Percentiles rank a stretch among this genome's conserved stretches.
phyloP scores from a whole-genome alignment of 371 early-diverging fungal species.

The Capniomyces stellatus region DNA sequence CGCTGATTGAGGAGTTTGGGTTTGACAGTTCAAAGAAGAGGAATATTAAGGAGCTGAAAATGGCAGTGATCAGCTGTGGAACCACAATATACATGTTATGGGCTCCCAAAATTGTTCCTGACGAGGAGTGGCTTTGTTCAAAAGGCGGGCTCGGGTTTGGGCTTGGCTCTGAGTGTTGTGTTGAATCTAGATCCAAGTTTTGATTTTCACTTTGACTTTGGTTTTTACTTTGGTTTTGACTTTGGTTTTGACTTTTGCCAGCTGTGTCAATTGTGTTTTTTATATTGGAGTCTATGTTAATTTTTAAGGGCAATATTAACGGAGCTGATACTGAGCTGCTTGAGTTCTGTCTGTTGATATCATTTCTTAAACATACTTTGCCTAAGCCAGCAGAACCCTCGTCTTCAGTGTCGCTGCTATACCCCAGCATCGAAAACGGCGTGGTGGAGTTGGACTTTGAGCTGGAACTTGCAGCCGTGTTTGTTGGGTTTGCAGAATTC shows the following conservation, averaged over 20 bases:
- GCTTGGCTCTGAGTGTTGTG: too few species aligned
- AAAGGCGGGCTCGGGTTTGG: too few species aligned
- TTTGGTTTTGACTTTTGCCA: neutral
- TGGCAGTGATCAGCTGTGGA: constrained; percentile 75
- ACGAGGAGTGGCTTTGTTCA: constrained; percentile 26
- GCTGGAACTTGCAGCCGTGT: neutral
- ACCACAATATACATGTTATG: constrained; percentile 87
- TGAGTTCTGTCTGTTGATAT: too few species aligned
- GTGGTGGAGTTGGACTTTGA: neutral
- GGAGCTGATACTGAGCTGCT: too few species aligned
- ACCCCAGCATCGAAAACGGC: neutral
- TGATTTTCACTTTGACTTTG: too few species aligned
- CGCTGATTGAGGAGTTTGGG: neutral
- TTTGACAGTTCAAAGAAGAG: constrained; percentile 18
- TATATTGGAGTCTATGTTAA: neutral
- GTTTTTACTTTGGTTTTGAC: too few species aligned
- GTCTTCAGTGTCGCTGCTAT: neutral
- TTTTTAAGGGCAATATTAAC: neutral
- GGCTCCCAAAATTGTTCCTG: constrained; percentile 77
- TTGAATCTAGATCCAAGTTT: too few species aligned
- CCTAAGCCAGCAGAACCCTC: too few species aligned
- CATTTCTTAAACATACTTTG: too few species aligned
- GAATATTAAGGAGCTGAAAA: constrained; percentile 53
- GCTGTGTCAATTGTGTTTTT: neutral
- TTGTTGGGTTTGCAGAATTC: neutral